Evolutionary conservation across 345 rosid species (phyloP).

Genomic region (Passiflora organensis): DNA sequence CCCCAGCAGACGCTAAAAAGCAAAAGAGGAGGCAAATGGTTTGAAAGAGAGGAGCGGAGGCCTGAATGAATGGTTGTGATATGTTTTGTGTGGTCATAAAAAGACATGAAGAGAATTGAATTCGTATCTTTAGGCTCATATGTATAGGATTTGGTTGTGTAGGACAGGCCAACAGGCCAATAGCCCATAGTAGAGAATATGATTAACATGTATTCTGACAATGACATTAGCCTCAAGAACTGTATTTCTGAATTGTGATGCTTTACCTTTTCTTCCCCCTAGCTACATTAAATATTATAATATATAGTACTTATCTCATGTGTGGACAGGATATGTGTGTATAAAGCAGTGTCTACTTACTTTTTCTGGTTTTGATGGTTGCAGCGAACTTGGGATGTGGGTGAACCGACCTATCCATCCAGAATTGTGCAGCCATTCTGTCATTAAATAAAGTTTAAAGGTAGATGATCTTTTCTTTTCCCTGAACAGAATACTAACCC

Average conservation of each 20-base stretch:
- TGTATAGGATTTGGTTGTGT: slow-evolving; percentile 15
- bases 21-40: slow-evolving; percentile 6
- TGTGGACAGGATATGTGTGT: neutral
- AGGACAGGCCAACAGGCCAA: slow-evolving; percentile 11
- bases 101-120: slow-evolving; percentile 21
- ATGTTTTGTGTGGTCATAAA: slow-evolving; percentile 19
- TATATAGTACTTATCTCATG: neutral
- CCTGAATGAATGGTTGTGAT: neutral
- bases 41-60: slow-evolving; percentile 1
- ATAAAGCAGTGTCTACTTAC: neutral
- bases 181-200: slow-evolving; percentile 8
- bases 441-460: too few species aligned
- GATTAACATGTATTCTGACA: slow-evolving; percentile 15
- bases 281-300: neutral
- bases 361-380: slow-evolving; percentile 18
- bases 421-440: neutral
- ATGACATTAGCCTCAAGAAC: neutral
- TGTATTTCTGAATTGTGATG: neutral
- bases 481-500: neutral
- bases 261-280: too few species aligned
- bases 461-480: neutral
- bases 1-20: slow-evolving; percentile 2
- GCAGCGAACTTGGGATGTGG: slow-evolving; percentile 19
- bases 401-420: slow-evolving; percentile 27
- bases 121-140: slow-evolving; percentile 13